Base-by-base conservation (phyloP, 148 eudicot species). In the Vaccinium myrtillus region DNA sequence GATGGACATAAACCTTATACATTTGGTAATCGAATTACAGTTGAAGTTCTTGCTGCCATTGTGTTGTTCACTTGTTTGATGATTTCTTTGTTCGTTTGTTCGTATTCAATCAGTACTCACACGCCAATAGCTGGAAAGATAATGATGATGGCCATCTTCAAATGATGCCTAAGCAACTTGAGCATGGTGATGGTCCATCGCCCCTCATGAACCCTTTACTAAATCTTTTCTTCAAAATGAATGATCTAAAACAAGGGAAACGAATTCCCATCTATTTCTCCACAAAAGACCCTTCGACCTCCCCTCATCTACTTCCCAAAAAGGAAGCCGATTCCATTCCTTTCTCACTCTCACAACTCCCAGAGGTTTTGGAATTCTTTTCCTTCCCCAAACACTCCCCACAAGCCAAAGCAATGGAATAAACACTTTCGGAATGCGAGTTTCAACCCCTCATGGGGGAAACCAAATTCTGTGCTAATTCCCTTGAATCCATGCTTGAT, bases 241-340 rank as follows among this genome's bases (percentile, higher is more conserved):
- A 81, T 21, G 92, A 88, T 75, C 89, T 93, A 2, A 86, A 91
- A 86, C 2, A 53, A 1, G 92, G 91, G 3, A 87, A 88, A 13
- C 84, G 79, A 21, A 83, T 92, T 51, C 89, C 89, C 0, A 78
- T 92, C 14, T 93, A 88, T 79, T 92, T 93, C 53, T 82, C 90
- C 14, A 76, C 70, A 30, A 90, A 84, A 77, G 86, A 91, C 23
- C 85, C 89, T 21, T 86, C 91, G 0, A 67, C 83, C 59, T 63
- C 86, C 8, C 88, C 93, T n/a, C 91, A 82, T 53, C 77, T 93
- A 3, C 86, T 93, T 19, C 82, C 94, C 16, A 86, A 79, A 86
- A 83, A 90, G 36, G 92, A 91, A 87, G 85, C 92, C 12, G 86
- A 93, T 48, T 78, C 86, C 19, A 91, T 93, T 61, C 96, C 96